Evolutionary conservation across 163 green algal species (phyloP), one percentile per base, ranked within the genome.

Genomic region (Volvox carteri): DNA sequence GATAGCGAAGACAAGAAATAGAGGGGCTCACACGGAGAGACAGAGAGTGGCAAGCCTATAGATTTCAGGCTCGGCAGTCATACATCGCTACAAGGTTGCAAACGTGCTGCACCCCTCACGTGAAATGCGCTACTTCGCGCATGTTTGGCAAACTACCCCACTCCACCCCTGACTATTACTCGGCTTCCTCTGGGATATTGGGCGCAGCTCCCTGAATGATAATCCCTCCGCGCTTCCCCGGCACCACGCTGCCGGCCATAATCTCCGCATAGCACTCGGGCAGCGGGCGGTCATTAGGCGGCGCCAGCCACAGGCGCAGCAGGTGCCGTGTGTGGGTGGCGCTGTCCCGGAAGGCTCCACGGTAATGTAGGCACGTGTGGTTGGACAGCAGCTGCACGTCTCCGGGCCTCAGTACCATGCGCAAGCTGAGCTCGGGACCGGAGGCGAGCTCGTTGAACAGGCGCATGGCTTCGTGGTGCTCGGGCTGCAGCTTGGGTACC

Each of bases 351-450:
- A 97, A 98, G 25, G 89, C 93, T 25, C 92, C 90, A 30, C 96
- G 91, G 37, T 91, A 90, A 90, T 98, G 96, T 68, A 97, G 92
- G 79, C 92, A 91, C 1, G 91, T 96, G 92, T 97, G 96, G 93
- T 98, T 98, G 94, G 90, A 93, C 39, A 98, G 91, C 78, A 98
- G 92, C 93, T 98, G 96, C 50, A 98, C 94, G 90, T 98, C 96
- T 0, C 96, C 96, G 0, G 95, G 93, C 92, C 97, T 90, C 84
- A 98, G 94, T 58, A 93, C 90, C 65, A 93, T 94, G 77, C 97
- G 92, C 84, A 98, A 83, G 41, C 92, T 88, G 54, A 98, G 90
- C 80, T 92, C 87, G 30, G 90, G 75, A n/a, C 77, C 83, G 12
- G 41, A 42, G 7, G 92, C 95, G 50, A 97, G 91, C 72, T 94